Evolutionary conservation across 2,329 filamentous ascomycete genomes (phyloP), one percentile per base, ranked within the genome.

Genomic region (Talaromyces atroroseus): DNA sequence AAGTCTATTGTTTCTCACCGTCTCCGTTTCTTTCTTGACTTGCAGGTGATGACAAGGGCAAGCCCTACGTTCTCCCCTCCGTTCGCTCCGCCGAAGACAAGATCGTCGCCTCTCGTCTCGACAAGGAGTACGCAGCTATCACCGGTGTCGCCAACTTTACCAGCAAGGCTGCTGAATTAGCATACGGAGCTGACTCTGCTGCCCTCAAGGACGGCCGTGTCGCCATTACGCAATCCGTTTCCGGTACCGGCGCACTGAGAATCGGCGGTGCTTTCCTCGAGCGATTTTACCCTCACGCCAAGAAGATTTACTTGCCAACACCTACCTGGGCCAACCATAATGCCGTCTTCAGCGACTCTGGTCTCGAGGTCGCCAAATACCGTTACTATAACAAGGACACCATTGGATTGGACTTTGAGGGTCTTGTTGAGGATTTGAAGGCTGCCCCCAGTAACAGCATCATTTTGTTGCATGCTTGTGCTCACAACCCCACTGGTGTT

Each of bases 361-460:
- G 92, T 57, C 83, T 99, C 63, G 83, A 89, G 76, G 91, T 97
- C 61, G 86, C 92, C 78, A 90, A 92, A 79, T 99, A 99, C 83
- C 84, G 90, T 68, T 99, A 99, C 86, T 99, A 97, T 82, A 90
- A 97, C 85, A 95, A 95, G 82, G 87, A 96, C 73, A 97, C 92
- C 70, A 97, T 96, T 72, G 92, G 92, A 56, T 87, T 99, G 63
- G 94, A 99, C 82, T 97, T 96, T 70, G 90, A 95, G 65, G 94
- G 94, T 68, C 84, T 99, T 82, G 71, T 96, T 59, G 87, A 83
- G 68, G 92, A 97, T 74, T 86, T 99, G 78, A 91, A 95, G 80
- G 84, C 82, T 64, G 90, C 92, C 57, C 91, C 92, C 65, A 84
- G 87, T 74, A 86, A 86, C 74, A 95, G 89, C 78, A 85, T 95